phyloP scores from a whole-genome alignment of 2,329 filamentous ascomycete species.

The Hypoxylon sp. region DNA sequence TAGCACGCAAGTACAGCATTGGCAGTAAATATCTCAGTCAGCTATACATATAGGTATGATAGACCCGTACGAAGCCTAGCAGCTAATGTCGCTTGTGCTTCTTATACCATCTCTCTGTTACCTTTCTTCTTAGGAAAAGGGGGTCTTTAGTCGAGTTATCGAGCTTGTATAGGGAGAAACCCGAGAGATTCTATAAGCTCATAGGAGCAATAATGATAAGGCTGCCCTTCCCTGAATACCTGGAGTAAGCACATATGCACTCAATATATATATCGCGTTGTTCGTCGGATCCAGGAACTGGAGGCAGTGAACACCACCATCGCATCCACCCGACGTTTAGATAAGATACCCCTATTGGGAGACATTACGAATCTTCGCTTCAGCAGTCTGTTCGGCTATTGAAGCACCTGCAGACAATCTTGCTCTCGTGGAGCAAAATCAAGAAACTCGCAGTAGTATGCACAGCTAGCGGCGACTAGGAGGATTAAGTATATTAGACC shows the following conservation, averaged over 20 bases:
- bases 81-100: constrained; percentile 15
- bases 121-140: constrained; percentile 10
- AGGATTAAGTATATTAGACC: constrained; percentile 25
- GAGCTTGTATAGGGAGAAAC: constrained; percentile 4
- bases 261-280: constrained; percentile 13
- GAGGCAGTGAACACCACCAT: constrained; percentile 9
- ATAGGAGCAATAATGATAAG: constrained; percentile 19
- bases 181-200: constrained; percentile 12
- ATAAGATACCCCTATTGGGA: neutral
- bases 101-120: neutral
- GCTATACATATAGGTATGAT: constrained; percentile 7
- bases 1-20: constrained; percentile 34
- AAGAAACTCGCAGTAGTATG: constrained; percentile 45
- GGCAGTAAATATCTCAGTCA: constrained; percentile 31
- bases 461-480: constrained; percentile 34
- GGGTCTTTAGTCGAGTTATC: neutral
- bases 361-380: constrained; percentile 2
- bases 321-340: neutral
- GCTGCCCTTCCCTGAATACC: constrained; percentile 8
- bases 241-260: constrained; percentile 37
- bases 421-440: constrained; percentile 26
- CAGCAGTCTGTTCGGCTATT: constrained; percentile 25
- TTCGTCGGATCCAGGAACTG: constrained; percentile 1
- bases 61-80: neutral
- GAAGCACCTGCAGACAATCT: constrained; percentile 24